phyloP scores from a whole-genome alignment of 805 yeast genomes.

The Vanderwaltozyma polyspora region DNA sequence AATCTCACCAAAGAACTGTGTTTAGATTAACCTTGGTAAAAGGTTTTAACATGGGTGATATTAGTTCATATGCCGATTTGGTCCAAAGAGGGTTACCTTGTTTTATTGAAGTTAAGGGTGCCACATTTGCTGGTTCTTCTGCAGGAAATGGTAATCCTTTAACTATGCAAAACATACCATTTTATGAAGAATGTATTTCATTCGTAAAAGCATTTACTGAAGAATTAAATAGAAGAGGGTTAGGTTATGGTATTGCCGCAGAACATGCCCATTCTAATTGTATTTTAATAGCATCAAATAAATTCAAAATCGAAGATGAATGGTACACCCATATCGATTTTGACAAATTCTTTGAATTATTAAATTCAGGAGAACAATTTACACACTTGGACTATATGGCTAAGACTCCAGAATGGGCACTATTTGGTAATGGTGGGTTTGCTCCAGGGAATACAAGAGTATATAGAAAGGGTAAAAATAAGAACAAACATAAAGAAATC shows the following conservation, averaged over 20 bases:
- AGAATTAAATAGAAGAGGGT: conserved; percentile 55
- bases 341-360: conserved; percentile 57
- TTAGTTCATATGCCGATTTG: conserved; percentile 74
- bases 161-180: conserved; percentile 93
- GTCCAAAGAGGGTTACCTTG: conserved; percentile 75
- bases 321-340: conserved; percentile 92
- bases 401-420: conserved; percentile 84
- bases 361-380: conserved; percentile 53
- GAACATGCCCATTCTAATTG: conserved; percentile 96
- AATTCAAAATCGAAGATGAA: conserved; percentile 55
- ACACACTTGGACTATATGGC: conserved; percentile 70
- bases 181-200: conserved; percentile 75
- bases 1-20: conserved; percentile 78
- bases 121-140: conserved; percentile 89
- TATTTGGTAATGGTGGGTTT: conserved; percentile 87
- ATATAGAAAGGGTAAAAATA: conserved; percentile 42
- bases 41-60: conserved; percentile 80
- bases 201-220: conserved; percentile 57
- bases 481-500: background rate
- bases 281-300: conserved; percentile 65
- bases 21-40: conserved; percentile 83
- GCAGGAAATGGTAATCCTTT: conserved; percentile 74
- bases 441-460: conserved; percentile 72
- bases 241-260: conserved; percentile 75
- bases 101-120: conserved; percentile 87